phyloP scores from a whole-genome alignment of 768 basidiomycete genomes.

The Psilocybe azurescens region DNA sequence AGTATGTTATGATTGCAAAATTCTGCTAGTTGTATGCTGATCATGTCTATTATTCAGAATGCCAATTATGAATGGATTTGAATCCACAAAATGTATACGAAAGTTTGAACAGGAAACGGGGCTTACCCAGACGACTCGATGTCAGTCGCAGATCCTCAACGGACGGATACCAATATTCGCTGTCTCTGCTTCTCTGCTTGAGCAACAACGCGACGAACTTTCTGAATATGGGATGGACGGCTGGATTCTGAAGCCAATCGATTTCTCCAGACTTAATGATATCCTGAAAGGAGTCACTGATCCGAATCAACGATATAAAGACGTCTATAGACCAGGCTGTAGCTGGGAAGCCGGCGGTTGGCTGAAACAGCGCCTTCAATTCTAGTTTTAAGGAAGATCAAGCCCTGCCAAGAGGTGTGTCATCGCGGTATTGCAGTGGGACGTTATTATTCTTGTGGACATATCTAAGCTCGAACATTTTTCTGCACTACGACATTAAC shows the following conservation, averaged over 20 bases:
- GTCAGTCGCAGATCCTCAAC: slow-evolving; percentile 55
- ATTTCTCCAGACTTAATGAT: slow-evolving; percentile 67
- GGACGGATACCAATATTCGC: slow-evolving; percentile 81
- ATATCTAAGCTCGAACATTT: no score
- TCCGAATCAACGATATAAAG: slow-evolving; percentile 48
- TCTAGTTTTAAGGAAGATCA: not conserved
- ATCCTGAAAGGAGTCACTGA: slow-evolving; percentile 69
- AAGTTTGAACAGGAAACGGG: slow-evolving; percentile 46
- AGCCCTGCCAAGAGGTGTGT: not conserved
- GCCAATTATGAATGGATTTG: slow-evolving; percentile 80
- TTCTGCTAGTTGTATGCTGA: not conserved
- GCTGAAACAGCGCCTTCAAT: slow-evolving; percentile 35
- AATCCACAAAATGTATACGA: slow-evolving; percentile 71
- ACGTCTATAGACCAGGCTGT: slow-evolving; percentile 56
- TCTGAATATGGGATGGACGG: slow-evolving; percentile 69
- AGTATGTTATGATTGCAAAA: slow-evolving; percentile 46
- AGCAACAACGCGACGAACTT: slow-evolving; percentile 60
- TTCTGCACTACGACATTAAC: no score
- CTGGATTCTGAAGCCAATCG: slow-evolving; percentile 85
- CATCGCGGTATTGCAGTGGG: no score
- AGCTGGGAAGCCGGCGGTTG: slow-evolving; percentile 73
- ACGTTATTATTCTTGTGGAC: no score
- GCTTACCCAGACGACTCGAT: slow-evolving; percentile 20
- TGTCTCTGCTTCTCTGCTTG: slow-evolving; percentile 75
- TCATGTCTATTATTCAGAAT: slow-evolving; percentile 48